A percentile compares a stretch with the other conserved stretches of the same genome.
These are phyloP conservation scores for Metschnikowia gelsemii DNA, from an alignment of 805 yeast genomes.

Conservation along the genomic window DNA sequence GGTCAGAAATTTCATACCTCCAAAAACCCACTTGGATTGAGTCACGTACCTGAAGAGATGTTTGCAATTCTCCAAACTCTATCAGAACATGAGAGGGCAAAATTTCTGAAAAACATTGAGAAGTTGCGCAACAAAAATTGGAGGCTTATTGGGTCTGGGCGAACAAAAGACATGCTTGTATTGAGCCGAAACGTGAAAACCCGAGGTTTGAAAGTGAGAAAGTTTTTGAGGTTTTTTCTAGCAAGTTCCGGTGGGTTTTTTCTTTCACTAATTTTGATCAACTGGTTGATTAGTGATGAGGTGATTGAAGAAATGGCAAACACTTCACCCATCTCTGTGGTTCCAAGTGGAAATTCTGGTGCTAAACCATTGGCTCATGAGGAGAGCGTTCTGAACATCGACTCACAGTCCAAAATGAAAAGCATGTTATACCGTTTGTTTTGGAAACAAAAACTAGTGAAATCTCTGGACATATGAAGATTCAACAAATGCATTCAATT, in stretches of 20 bases:
- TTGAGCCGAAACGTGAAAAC: conserved; percentile 11
- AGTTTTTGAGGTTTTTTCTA: conserved; percentile 19
- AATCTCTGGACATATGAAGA: no score
- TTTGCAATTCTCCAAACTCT: conserved; percentile 41
- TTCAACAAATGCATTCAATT: no score
- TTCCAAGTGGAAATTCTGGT: no score
- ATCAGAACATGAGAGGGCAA: conserved; percentile 33
- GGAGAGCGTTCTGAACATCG: no score
- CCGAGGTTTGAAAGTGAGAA: conserved; percentile 12
- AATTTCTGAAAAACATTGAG: conserved; percentile 36
- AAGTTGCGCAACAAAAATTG: conserved; percentile 48
- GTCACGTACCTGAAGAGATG: conserved; percentile 41
- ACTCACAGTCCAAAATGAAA: no score
- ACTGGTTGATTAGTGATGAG: conserved; percentile 25
- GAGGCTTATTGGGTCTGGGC: conserved; percentile 55
- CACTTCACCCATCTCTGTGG: no score
- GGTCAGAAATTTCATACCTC: conserved; percentile 36
- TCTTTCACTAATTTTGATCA: conserved; percentile 24
- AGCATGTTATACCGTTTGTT: no score
- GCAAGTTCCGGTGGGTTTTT: conserved; percentile 30
- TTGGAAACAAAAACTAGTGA: no score
- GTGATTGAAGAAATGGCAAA: not conserved
- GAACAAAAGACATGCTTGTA: conserved; percentile 17
- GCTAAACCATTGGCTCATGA: no score
- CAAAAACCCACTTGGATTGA: conserved; percentile 40